Conservation (phyloP, 257 asterid genomes). For the Asclepias syriaca region DNA sequence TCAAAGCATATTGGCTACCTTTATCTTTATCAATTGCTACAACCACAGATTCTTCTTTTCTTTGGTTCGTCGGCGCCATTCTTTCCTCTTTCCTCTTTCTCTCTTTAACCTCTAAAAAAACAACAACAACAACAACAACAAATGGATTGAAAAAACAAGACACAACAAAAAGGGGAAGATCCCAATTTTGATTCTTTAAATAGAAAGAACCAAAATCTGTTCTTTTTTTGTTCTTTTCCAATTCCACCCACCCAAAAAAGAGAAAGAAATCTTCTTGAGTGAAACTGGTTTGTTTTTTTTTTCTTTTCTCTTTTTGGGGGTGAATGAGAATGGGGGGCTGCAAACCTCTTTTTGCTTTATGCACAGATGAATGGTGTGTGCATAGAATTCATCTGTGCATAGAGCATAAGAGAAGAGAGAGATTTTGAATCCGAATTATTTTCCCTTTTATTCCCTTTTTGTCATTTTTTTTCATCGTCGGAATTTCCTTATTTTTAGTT, state of each 20-base stretch:
- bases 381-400: not conserved
- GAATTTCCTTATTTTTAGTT: constrained; percentile 2
- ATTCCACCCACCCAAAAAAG: too few relatives aligned
- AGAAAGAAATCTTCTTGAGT: too few relatives aligned
- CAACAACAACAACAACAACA: not conserved
- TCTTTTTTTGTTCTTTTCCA: not conserved
- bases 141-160: too few relatives aligned
- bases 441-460: not conserved
- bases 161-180: too few relatives aligned
- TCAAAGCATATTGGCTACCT: constrained; percentile 87
- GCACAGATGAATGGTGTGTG: not conserved
- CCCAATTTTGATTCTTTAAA: too few relatives aligned
- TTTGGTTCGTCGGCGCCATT: not conserved
- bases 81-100: too few relatives aligned
- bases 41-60: constrained; percentile 46
- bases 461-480: not conserved
- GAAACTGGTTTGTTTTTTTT: too few relatives aligned
- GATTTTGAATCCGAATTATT: too few relatives aligned
- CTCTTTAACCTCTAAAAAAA: too few relatives aligned
- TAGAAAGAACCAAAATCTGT: not conserved
- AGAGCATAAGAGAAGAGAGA: not conserved
- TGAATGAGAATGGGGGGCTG: too few relatives aligned
- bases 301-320: too few relatives aligned
- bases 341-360: too few relatives aligned
- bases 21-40: constrained; percentile 90